phyloP scores from a whole-genome alignment of 495 filamentous ascomycete genomes.

The Annulohypoxylon moriforme region DNA sequence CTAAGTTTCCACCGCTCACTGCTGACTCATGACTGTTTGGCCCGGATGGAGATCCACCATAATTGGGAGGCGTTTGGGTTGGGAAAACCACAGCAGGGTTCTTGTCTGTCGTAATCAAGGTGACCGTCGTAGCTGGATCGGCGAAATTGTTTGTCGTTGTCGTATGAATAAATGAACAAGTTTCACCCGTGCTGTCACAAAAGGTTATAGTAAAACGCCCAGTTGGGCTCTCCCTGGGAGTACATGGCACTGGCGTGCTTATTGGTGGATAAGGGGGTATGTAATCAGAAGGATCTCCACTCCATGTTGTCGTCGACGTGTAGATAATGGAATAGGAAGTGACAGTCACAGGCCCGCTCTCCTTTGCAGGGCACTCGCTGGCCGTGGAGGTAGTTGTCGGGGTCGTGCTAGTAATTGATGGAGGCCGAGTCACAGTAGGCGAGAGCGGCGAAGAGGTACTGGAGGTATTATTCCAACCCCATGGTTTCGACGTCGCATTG shows the following conservation, averaged over 20 bases:
- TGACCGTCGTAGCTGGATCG: conserved; percentile 45
- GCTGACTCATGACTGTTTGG: conserved; percentile 45
- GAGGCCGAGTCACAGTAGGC: conserved; percentile 20
- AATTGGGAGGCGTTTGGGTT: conserved; percentile 53
- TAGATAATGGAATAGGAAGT: conserved; percentile 55
- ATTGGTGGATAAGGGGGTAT: conserved; percentile 56
- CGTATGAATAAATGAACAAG: conserved; percentile 45
- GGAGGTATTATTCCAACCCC: conserved; percentile 36
- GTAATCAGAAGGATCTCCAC: conserved; percentile 56
- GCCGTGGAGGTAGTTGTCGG: conserved; percentile 25
- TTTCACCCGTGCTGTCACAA: conserved; percentile 47
- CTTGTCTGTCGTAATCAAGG: conserved; percentile 60
- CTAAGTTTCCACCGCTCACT: conserved; percentile 15
- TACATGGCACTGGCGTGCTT: conserved; percentile 49
- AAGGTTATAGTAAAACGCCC: conserved; percentile 52
- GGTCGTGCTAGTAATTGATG: conserved; percentile 15
- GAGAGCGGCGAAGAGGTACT: conserved; percentile 4
- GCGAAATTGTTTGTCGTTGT: conserved; percentile 44
- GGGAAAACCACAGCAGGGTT: conserved; percentile 61
- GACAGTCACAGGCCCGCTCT: conserved; percentile 32
- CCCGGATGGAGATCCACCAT: conserved; percentile 51
- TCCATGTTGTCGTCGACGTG: conserved; percentile 59
- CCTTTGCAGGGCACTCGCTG: conserved; percentile 38
- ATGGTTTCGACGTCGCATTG: conserved; percentile 38
- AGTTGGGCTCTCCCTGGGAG: conserved; percentile 41